Conservation (phyloP, 441 rosid species). For the Pelargonium australe region DNA sequence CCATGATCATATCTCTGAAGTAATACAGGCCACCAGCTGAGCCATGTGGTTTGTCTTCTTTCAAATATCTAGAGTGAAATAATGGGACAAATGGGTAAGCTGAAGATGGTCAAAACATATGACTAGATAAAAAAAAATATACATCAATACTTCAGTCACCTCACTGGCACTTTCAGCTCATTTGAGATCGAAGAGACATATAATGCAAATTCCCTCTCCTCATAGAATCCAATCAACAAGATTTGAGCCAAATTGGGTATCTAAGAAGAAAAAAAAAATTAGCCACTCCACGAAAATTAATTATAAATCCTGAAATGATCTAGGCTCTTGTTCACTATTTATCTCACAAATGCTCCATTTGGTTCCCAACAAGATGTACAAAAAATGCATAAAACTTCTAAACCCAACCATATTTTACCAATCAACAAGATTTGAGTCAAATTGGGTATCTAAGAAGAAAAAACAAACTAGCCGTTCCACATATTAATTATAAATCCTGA, state of each 20-base stretch:
- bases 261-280: slow-evolving; percentile 25
- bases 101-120: neutral
- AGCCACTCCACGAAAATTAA: neutral
- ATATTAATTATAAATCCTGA: neutral
- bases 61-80: slow-evolving; percentile 52
- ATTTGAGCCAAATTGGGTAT: slow-evolving; percentile 70
- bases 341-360: neutral
- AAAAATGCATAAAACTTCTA: no score
- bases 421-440: slow-evolving; percentile 66
- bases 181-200: slow-evolving; percentile 79
- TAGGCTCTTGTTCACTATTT: neutral
- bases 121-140: neutral
- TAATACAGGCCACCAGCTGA: slow-evolving; percentile 89
- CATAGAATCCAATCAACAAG: slow-evolving; percentile 77
- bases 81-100: neutral
- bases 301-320: neutral
- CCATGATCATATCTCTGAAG: slow-evolving; percentile 72
- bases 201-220: slow-evolving; percentile 70
- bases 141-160: slow-evolving; percentile 32
- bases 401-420: slow-evolving; percentile 23
- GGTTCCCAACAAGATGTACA: no score
- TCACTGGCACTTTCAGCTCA: slow-evolving; percentile 75
- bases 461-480: neutral
- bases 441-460: slow-evolving; percentile 49
- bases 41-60: slow-evolving; percentile 88